Evolutionary conservation across 2,329 filamentous ascomycete genomes (phyloP).

Genomic region (Ceratocystiopsis brevicomis): DNA sequence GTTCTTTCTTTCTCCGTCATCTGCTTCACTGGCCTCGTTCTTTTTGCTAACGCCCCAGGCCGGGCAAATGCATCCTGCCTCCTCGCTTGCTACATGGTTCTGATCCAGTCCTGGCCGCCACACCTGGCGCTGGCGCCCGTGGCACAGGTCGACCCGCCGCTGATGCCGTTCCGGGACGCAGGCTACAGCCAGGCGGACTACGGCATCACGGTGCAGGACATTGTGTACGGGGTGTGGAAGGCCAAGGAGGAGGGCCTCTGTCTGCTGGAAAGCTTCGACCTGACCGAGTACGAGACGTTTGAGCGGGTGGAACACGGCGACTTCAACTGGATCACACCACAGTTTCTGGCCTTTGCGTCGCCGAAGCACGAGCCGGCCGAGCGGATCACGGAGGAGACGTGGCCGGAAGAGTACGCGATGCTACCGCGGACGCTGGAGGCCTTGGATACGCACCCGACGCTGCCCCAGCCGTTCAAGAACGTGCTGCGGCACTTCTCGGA

Average conservation of each 20-base stretch:
- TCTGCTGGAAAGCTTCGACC: conserved; percentile 78
- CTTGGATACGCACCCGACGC: conserved; percentile 46
- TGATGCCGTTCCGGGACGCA: conserved; percentile 97
- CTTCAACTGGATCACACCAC: conserved; percentile 97
- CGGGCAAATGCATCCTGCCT: conserved; percentile 88
- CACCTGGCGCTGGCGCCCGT: conserved; percentile 90
- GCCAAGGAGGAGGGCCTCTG: conserved; percentile 92
- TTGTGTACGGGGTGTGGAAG: conserved; percentile 97
- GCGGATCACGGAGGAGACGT: conserved; percentile 49
- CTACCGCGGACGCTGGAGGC: conserved; percentile 61
- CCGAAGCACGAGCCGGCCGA: conserved; percentile 66
- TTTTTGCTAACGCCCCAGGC: conserved; percentile 28
- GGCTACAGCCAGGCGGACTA: conserved; percentile 98
- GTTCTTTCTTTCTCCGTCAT: conserved; percentile 16
- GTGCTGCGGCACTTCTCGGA: conserved; percentile 78
- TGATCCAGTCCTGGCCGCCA: conserved; percentile 94
- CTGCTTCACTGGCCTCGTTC: not conserved
- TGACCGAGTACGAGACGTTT: conserved; percentile 92
- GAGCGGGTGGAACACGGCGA: conserved; percentile 96
- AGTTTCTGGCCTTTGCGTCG: conserved; percentile 91
- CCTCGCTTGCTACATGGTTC: conserved; percentile 93
- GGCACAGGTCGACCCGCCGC: conserved; percentile 84
- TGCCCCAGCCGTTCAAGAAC: conserved; percentile 87
- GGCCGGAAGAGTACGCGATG: conserved; percentile 43
- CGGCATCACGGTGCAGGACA: conserved; percentile 83